These are phyloP conservation scores for Clitocybe nebularis DNA, from an alignment of 1,284 basidiomycete genomes.

Conservation along the genomic window DNA sequence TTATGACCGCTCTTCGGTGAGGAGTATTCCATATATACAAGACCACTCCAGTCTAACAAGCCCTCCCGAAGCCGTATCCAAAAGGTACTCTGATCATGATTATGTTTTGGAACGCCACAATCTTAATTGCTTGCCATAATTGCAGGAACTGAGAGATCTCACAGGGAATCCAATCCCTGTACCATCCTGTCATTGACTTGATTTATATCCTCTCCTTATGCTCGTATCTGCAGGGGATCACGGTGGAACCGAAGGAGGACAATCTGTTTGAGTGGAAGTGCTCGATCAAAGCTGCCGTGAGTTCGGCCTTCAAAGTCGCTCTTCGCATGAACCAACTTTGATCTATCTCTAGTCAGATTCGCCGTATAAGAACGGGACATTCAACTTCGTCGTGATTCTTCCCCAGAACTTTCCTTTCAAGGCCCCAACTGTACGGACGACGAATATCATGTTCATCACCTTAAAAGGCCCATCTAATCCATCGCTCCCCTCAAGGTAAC, in stretches of 20 bases:
- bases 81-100: slow-evolving; percentile 42
- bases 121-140: slow-evolving; percentile 12
- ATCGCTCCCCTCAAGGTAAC: slow-evolving; percentile 54
- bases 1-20: slow-evolving; percentile 61
- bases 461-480: slow-evolving; percentile 6
- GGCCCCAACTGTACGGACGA: slow-evolving; percentile 62
- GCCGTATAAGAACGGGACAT: slow-evolving; percentile 84
- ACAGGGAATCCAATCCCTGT: slow-evolving; percentile 60
- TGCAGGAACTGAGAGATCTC: slow-evolving; percentile 62
- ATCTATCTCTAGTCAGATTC: slow-evolving; percentile 57
- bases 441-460: slow-evolving; percentile 6
- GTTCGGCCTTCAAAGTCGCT: slow-evolving; percentile 29
- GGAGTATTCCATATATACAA: slow-evolving; percentile 7
- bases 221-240: slow-evolving; percentile 44
- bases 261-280: slow-evolving; percentile 82
- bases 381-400: slow-evolving; percentile 69
- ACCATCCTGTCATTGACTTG: slow-evolving; percentile 14
- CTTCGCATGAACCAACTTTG: no score
- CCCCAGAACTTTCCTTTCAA: slow-evolving; percentile 88
- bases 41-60: slow-evolving; percentile 7
- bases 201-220: slow-evolving; percentile 4
- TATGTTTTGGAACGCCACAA: slow-evolving; percentile 10
- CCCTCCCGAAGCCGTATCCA: slow-evolving; percentile 55
- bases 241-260: slow-evolving; percentile 62
- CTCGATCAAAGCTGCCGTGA: slow-evolving; percentile 70